Conservation (phyloP, 441 rosid species). For the Erysimum cheiri region DNA sequence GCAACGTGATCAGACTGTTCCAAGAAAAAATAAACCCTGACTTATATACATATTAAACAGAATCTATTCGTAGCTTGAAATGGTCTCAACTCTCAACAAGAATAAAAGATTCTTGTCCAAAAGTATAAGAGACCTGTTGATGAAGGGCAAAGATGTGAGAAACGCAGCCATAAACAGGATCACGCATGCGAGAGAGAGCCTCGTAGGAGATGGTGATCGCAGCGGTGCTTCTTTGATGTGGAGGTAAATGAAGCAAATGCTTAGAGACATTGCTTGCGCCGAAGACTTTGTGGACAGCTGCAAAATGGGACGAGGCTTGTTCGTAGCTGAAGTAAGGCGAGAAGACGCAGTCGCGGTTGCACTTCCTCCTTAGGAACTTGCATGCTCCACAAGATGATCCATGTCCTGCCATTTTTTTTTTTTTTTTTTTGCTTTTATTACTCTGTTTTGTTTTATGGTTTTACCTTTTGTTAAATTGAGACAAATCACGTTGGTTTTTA, state of each 20-base stretch:
- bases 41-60: not conserved
- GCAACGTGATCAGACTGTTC: conserved; percentile 1
- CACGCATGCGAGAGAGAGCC: conserved; percentile 85
- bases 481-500: conserved; percentile 32
- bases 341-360: conserved; percentile 81
- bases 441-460: conserved; percentile 16
- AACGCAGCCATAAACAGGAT: conserved; percentile 89
- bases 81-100: conserved; percentile 9
- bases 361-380: conserved; percentile 93
- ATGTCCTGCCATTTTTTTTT: conserved; percentile 63
- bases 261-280: conserved; percentile 97
- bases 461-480: conserved; percentile 22
- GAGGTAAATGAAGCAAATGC: conserved; percentile 72
- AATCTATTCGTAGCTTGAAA: not conserved
- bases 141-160: conserved; percentile 89
- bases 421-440: not conserved
- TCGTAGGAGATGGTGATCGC: conserved; percentile 85
- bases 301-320: conserved; percentile 79
- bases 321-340: conserved; percentile 93
- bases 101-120: not conserved
- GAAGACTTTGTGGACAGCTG: conserved; percentile 93
- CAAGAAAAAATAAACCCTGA: not conserved
- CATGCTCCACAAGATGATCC: conserved; percentile 98
- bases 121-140: conserved; percentile 65
- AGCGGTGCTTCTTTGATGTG: conserved; percentile 65